Percentiles rank a stretch among this genome's conserved stretches.
Evolutionary conservation across 2,329 filamentous ascomycete genomes (phyloP).

Genomic region (Teratosphaeria nubilosa): DNA sequence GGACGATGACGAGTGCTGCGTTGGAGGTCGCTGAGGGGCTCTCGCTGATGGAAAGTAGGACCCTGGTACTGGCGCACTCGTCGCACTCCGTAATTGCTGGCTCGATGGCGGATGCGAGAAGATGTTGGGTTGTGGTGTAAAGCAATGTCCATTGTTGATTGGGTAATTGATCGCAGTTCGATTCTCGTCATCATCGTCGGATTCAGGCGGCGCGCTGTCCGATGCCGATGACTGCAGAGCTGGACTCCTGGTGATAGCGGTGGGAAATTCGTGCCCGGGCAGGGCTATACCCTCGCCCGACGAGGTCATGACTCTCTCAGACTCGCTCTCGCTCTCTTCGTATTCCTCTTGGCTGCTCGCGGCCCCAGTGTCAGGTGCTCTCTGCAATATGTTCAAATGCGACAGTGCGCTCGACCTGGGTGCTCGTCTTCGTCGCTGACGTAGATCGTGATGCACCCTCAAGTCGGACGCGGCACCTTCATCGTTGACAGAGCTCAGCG

Average conservation of each 20-base stretch:
- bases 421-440: conserved; percentile 46
- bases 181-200: conserved; percentile 59
- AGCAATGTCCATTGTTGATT: conserved; percentile 42
- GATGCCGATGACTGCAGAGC: conserved; percentile 23
- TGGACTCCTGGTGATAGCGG: conserved; percentile 9
- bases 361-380: conserved; percentile 37
- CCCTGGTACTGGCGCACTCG: conserved; percentile 33
- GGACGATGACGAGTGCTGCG: conserved; percentile 27
- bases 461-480: conserved; percentile 88
- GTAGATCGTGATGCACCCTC: conserved; percentile 57
- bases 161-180: conserved; percentile 67
- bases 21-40: conserved; percentile 19
- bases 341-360: conserved; percentile 85
- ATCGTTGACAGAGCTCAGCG: conserved; percentile 71
- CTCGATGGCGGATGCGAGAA: conserved; percentile 72
- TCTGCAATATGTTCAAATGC: conserved; percentile 31
- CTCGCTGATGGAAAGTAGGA: conserved; percentile 34
- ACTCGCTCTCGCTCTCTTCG: conserved; percentile 85
- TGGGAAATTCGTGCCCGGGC: conserved; percentile 11
- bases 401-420: conserved; percentile 33
- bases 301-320: conserved; percentile 59
- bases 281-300: conserved; percentile 48
- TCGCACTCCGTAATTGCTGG: conserved; percentile 37
- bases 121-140: conserved; percentile 82
- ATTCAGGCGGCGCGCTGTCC: conserved; percentile 24